Evolutionary conservation across 176 grass and related monocot species (phyloP).

Genomic region (Eremochloa ophiuroides): DNA sequence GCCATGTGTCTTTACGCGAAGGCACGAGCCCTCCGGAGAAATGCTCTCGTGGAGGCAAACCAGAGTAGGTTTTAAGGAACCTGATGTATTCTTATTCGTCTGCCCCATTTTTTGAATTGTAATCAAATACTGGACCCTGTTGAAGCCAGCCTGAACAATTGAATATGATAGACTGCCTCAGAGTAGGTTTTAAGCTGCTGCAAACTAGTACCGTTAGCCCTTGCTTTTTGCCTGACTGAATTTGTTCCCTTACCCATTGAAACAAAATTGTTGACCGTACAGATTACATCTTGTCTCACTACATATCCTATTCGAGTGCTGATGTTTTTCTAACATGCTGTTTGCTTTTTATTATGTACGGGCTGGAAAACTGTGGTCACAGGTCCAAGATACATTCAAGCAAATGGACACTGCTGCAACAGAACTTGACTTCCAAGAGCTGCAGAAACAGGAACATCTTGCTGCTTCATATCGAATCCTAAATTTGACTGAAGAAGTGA

Average conservation of each 20-base stretch:
- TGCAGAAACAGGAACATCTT: conserved; percentile 85
- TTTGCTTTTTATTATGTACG: conserved; percentile 51
- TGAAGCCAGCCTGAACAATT: neutral
- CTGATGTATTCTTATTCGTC: neutral
- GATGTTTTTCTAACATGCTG: conserved; percentile 1
- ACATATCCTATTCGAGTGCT: neutral
- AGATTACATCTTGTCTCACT: neutral
- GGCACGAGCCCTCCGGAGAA: too few species aligned
- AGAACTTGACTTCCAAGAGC: conserved; percentile 78
- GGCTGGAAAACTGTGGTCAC: conserved; percentile 68
- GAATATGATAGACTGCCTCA: neutral
- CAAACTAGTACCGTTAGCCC: neutral
- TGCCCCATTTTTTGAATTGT: neutral
- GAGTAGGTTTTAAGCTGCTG: neutral
- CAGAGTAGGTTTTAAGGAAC: neutral
- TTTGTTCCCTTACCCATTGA: conserved; percentile 1
- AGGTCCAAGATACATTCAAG: conserved; percentile 79
- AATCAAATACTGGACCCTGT: neutral
- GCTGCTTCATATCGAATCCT: conserved; percentile 60
- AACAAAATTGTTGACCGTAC: neutral
- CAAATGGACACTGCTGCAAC: conserved; percentile 79
- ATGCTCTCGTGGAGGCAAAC: neutral
- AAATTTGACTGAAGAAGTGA: conserved; percentile 65
- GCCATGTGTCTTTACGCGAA: neutral
- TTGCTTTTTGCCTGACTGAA: neutral